A percentile compares a stretch with the other conserved stretches of the same genome.
phyloP scores from a whole-genome alignment of 345 rosid species.

The Citrus hindsii region DNA sequence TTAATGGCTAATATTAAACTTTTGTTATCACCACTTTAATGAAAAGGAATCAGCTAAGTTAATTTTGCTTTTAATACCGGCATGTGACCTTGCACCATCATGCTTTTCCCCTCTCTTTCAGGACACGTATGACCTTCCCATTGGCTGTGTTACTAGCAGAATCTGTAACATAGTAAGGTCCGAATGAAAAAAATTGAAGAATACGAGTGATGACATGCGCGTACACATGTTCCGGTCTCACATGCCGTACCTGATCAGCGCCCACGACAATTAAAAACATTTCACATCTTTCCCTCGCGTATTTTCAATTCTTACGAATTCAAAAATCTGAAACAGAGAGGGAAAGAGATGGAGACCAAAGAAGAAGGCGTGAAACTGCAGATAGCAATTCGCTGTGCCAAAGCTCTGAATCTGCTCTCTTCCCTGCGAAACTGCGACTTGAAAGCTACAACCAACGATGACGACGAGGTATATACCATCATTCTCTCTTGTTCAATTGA shows the following conservation, averaged over 20 bases:
- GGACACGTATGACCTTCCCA: too few relatives aligned
- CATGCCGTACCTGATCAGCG: not conserved
- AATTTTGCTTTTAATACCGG: too few relatives aligned
- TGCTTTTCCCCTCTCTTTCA: too few relatives aligned
- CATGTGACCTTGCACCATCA: too few relatives aligned
- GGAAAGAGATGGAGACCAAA: conserved; percentile 9
- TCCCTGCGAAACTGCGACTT: conserved; percentile 3
- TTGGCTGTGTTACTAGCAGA: too few relatives aligned
- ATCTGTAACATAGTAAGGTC: too few relatives aligned
- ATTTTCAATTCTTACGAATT: not conserved
- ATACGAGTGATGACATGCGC: not conserved
- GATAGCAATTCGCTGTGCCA: conserved; percentile 25
- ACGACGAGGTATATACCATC: conserved; percentile 1
- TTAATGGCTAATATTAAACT: too few relatives aligned
- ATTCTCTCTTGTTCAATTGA: not conserved
- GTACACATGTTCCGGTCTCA: not conserved
- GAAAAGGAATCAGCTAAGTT: too few relatives aligned
- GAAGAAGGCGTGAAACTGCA: conserved; percentile 12
- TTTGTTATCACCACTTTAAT: too few relatives aligned
- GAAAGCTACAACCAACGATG: not conserved
- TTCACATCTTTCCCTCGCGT: conserved; percentile 1
- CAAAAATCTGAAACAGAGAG: not conserved
- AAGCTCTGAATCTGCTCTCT: conserved; percentile 18
- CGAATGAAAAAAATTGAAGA: too few relatives aligned
- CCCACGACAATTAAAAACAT: too few relatives aligned